Evolutionary conservation across 108 stramenopile genomes (phyloP).

Genomic region (Cyclostephanos invisitatus): DNA sequence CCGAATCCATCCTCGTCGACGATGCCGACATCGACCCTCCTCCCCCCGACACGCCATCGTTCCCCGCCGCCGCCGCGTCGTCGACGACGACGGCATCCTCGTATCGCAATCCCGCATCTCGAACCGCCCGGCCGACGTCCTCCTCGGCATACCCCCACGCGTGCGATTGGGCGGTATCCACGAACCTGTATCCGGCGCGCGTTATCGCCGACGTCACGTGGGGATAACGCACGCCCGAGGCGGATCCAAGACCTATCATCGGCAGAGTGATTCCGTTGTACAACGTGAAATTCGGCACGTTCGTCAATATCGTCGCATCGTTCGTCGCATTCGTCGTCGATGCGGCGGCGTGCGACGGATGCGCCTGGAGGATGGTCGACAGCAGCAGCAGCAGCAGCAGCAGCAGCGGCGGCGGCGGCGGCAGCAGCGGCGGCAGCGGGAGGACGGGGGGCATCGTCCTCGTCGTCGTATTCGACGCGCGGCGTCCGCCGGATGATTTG

Average conservation of each 20-base stretch:
- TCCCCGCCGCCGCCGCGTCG: slow-evolving; percentile 3
- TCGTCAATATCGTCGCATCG: too few relatives aligned
- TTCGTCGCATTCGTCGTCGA: not conserved
- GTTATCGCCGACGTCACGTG: slow-evolving; percentile 46
- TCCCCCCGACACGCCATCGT: slow-evolving; percentile 13
- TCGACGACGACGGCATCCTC: slow-evolving; percentile 18
- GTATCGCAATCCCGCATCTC: slow-evolving; percentile 18
- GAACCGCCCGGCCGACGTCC: slow-evolving; percentile 56
- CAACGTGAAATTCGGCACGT: slow-evolving; percentile 53
- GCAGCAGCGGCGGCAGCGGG: too few relatives aligned
- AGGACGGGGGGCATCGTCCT: too few relatives aligned
- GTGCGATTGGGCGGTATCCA: slow-evolving; percentile 59
- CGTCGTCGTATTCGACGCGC: too few relatives aligned
- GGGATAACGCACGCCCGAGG: slow-evolving; percentile 46
- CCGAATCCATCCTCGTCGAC: not conserved
- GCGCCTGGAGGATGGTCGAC: too few relatives aligned
- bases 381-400: too few relatives aligned
- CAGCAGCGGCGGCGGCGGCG: too few relatives aligned
- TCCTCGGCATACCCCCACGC: slow-evolving; percentile 60
- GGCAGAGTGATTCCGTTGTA: slow-evolving; percentile 51
- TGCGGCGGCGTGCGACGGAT: too few relatives aligned
- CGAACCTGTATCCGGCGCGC: slow-evolving; percentile 46
- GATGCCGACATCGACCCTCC: not conserved
- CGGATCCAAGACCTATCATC: slow-evolving; percentile 56
- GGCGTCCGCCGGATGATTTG: too few relatives aligned